These are phyloP conservation scores for Diphasiastrum complanatum DNA, from an alignment of 83 land plant species.

Conservation along the genomic window DNA sequence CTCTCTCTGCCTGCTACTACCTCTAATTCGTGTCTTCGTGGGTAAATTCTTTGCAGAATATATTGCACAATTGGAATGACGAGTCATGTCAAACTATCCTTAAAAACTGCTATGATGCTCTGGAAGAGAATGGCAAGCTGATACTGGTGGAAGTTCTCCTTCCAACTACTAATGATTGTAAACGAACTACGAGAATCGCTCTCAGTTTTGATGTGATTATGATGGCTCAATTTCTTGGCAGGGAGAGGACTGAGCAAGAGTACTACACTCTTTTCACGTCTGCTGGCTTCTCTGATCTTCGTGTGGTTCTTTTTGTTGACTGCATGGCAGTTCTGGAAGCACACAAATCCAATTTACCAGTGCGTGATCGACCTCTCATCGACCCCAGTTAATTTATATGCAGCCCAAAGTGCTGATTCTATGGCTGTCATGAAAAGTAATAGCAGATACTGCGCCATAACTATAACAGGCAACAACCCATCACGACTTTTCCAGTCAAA, in stretches of 20 bases:
- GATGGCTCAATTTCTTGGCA: conserved; percentile 11
- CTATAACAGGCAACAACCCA: too few species aligned
- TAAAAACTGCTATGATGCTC: neutral
- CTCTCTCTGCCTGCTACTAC: neutral
- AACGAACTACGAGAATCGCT: neutral
- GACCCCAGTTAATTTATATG: too few species aligned
- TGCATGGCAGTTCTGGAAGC: neutral
- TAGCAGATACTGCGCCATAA: too few species aligned
- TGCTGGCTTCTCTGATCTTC: neutral
- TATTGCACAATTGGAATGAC: conserved; percentile 6
- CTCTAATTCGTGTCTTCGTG: neutral
- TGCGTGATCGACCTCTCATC: too few species aligned
- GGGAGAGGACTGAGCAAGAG: neutral
- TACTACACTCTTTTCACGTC: neutral
- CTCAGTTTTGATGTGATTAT: conserved; percentile 4
- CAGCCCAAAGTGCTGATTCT: too few species aligned
- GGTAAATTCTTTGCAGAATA: conserved; percentile 1
- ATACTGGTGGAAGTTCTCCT: conserved; percentile 3
- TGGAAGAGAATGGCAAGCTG: neutral
- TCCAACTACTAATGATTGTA: neutral
- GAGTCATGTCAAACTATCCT: neutral
- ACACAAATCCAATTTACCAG: too few species aligned
- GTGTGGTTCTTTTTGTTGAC: neutral
- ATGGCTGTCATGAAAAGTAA: too few species aligned
- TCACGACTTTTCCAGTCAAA: too few species aligned